Evolutionary conservation across 208 protist species (phyloP).

Genomic region (Kentomonas sorsogonicus): DNA sequence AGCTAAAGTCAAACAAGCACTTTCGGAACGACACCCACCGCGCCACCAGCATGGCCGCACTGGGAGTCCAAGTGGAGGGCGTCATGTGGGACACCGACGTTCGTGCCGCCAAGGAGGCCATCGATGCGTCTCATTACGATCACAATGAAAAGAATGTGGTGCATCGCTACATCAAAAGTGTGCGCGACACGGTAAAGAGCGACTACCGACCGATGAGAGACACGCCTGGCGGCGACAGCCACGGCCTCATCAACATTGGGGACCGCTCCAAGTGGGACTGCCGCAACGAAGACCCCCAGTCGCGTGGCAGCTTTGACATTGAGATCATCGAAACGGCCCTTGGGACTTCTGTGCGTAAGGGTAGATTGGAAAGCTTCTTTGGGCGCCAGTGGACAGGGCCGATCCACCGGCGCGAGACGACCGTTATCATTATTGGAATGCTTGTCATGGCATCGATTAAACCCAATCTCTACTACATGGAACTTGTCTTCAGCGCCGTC

Average conservation of each 20-base stretch:
- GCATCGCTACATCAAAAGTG: slow-evolving; percentile 49
- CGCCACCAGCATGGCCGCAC: slow-evolving; percentile 57
- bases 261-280: slow-evolving; percentile 50
- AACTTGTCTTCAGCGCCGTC: slow-evolving; percentile 44
- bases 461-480: slow-evolving; percentile 65
- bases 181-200: slow-evolving; percentile 48
- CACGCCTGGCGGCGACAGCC: neutral
- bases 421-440: slow-evolving; percentile 41
- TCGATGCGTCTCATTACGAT: slow-evolving; percentile 72
- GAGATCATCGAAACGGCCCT: slow-evolving; percentile 66
- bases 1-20: slow-evolving; percentile 52
- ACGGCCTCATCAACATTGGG: neutral
- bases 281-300: slow-evolving; percentile 73
- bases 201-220: slow-evolving; percentile 19
- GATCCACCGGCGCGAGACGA: slow-evolving; percentile 48
- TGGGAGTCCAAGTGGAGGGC: slow-evolving; percentile 63
- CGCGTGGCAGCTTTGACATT: slow-evolving; percentile 49
- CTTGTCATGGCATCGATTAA: slow-evolving; percentile 48
- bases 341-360: slow-evolving; percentile 46
- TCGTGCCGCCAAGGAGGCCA: slow-evolving; percentile 69
- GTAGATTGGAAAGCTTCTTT: slow-evolving; percentile 37
- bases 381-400: slow-evolving; percentile 59
- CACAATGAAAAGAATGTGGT: slow-evolving; percentile 41
- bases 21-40: slow-evolving; percentile 63
- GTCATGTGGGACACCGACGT: slow-evolving; percentile 74